phyloP scores from a whole-genome alignment of 208 protist genomes.

The Crithidia fasciculata region DNA sequence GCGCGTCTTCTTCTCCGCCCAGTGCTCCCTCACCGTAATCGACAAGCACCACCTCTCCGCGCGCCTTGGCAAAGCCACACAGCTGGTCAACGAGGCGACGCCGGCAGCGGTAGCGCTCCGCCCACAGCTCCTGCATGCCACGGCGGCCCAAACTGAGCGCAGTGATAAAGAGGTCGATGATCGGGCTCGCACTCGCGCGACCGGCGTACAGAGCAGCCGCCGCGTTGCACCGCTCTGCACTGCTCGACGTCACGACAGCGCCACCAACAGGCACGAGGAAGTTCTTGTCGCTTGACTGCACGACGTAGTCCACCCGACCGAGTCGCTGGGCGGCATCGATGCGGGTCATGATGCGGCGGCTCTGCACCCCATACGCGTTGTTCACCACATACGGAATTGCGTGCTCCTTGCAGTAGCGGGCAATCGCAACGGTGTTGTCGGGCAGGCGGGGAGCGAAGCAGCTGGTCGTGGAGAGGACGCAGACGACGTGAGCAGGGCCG shows the following conservation, averaged over 20 bases:
- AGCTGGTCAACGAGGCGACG: slow-evolving; percentile 32
- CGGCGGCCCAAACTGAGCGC: slow-evolving; percentile 92
- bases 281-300: slow-evolving; percentile 99
- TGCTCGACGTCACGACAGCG: slow-evolving; percentile 51
- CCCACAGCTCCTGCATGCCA: slow-evolving; percentile 81
- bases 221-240: slow-evolving; percentile 25
- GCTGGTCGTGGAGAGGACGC: slow-evolving; percentile 97
- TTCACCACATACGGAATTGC: slow-evolving; percentile 97
- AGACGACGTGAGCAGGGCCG: slow-evolving; percentile 79
- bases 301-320: slow-evolving; percentile 92
- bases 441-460: slow-evolving; percentile 98
- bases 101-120: slow-evolving; percentile 69
- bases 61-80: slow-evolving; percentile 49
- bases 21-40: slow-evolving; percentile 4
- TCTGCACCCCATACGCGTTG: slow-evolving; percentile 98
- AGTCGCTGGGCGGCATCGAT: slow-evolving; percentile 76
- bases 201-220: slow-evolving; percentile 89
- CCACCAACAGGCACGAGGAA: slow-evolving; percentile 98
- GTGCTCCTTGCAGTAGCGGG: slow-evolving; percentile 80
- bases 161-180: slow-evolving; percentile 97
- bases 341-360: slow-evolving; percentile 69
- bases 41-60: slow-evolving; percentile 51
- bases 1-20: not conserved
- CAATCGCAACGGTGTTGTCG: slow-evolving; percentile 94
- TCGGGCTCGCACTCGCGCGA: slow-evolving; percentile 89